These are phyloP conservation scores for Blakeslea trispora DNA, from an alignment of 371 early-diverging fungal species.

Conservation along the genomic window DNA sequence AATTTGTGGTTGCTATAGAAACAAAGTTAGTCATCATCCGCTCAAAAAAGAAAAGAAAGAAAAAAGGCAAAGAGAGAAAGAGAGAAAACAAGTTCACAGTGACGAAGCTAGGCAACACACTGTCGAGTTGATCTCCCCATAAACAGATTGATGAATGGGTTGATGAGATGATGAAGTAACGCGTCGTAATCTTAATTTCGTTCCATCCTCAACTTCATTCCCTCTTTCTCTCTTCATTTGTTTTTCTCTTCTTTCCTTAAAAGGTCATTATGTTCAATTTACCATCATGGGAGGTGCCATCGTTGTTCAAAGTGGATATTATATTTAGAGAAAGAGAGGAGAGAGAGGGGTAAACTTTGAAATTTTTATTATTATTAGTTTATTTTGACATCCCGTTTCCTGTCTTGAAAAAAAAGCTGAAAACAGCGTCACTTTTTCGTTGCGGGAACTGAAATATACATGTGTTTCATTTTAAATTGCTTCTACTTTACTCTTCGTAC, in stretches of 20 bases:
- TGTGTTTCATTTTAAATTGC: too few species aligned
- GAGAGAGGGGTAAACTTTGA: constrained; percentile 4
- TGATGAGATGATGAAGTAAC: not conserved
- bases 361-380: not conserved
- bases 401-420: too few species aligned
- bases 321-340: constrained; percentile 8
- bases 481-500: too few species aligned
- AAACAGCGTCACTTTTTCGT: too few species aligned
- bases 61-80: not conserved
- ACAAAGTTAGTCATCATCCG: not conserved
- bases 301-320: constrained; percentile 6
- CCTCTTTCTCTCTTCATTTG: not conserved
- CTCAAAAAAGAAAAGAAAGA: not conserved
- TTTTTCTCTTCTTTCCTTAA: not conserved
- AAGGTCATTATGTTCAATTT: not conserved
- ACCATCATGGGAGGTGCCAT: constrained; percentile 24
- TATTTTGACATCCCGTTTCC: not conserved
- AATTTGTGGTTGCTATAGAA: constrained; percentile 92
- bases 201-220: not conserved
- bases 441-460: too few species aligned
- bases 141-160: not conserved
- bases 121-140: too few species aligned
- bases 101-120: too few species aligned
- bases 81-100: too few species aligned
- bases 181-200: not conserved